phyloP scores from a whole-genome alignment of 2,329 filamentous ascomycete species.

The Penicillium sp. region DNA sequence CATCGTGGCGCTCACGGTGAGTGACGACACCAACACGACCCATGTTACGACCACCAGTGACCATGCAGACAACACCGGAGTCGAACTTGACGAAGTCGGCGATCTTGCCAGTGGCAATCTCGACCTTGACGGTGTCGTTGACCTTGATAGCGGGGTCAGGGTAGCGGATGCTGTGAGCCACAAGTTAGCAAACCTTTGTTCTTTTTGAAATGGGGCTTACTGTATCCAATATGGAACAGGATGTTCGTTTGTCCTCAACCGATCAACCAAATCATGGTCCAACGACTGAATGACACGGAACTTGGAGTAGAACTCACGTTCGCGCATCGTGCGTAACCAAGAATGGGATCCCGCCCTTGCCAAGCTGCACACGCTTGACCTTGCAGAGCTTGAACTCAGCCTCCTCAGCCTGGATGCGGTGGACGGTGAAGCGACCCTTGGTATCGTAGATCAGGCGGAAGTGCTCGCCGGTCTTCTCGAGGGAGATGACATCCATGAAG shows the following conservation, averaged over 20 bases:
- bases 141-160: constrained; percentile 98
- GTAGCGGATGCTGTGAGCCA: constrained; percentile 83
- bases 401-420: constrained; percentile 98
- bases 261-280: constrained; percentile 94
- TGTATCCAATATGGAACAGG: constrained; percentile 31
- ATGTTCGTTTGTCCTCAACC: constrained; percentile 40
- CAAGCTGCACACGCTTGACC: constrained; percentile 99
- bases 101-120: constrained; percentile 96
- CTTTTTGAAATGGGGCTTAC: constrained; percentile 28
- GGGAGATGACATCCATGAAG: constrained; percentile 99
- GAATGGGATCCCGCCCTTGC: constrained; percentile 99
- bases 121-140: constrained; percentile 99
- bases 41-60: constrained; percentile 99
- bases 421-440: constrained; percentile 99
- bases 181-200: constrained; percentile 36
- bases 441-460: constrained; percentile 99
- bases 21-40: constrained; percentile 99
- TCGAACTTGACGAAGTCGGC: constrained; percentile 98
- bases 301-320: constrained; percentile 83
- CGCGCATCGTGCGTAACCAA: constrained; percentile 99
- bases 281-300: constrained; percentile 99
- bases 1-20: constrained; percentile 99
- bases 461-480: constrained; percentile 99
- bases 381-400: constrained; percentile 99
- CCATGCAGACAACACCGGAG: constrained; percentile 97